Percentiles rank a stretch among this genome's conserved stretches.
Evolutionary conservation across 2,329 filamentous ascomycete species (phyloP).

Genomic region (Botrytis tulipae): DNA sequence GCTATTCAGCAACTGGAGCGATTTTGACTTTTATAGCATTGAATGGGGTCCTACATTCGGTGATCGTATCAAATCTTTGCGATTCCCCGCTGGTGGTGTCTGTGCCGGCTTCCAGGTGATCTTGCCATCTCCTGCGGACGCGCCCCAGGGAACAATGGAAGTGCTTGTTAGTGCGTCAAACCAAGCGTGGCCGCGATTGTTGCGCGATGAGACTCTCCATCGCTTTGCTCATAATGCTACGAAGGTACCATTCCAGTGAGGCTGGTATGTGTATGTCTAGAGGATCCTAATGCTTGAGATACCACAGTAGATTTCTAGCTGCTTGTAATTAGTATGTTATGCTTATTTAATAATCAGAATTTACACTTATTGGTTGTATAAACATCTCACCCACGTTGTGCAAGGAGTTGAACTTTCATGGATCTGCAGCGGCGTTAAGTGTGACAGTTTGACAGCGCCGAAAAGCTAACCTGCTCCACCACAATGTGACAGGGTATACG

Average conservation of each 20-base stretch:
- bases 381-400: neutral
- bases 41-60: constrained; percentile 13
- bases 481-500: neutral
- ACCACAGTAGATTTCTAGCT: neutral
- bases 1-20: constrained; percentile 4
- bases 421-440: neutral
- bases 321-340: neutral
- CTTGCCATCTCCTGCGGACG: constrained; percentile 4
- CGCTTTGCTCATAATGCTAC: constrained; percentile 13
- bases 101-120: constrained; percentile 12
- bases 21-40: constrained; percentile 12
- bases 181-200: constrained; percentile 5
- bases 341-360: constrained; percentile 1
- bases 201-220: constrained; percentile 4
- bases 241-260: constrained; percentile 12
- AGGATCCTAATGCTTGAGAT: neutral
- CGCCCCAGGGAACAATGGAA: constrained; percentile 8
- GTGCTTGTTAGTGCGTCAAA: constrained; percentile 11
- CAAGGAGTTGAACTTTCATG: neutral
- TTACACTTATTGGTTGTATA: neutral
- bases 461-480: neutral
- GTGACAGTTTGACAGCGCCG: neutral
- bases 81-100: constrained; percentile 1
- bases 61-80: neutral
- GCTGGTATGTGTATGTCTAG: neutral